Conservation (phyloP, 2,329 filamentous ascomycete species). For the Macrophomina pseudophaseolina region DNA sequence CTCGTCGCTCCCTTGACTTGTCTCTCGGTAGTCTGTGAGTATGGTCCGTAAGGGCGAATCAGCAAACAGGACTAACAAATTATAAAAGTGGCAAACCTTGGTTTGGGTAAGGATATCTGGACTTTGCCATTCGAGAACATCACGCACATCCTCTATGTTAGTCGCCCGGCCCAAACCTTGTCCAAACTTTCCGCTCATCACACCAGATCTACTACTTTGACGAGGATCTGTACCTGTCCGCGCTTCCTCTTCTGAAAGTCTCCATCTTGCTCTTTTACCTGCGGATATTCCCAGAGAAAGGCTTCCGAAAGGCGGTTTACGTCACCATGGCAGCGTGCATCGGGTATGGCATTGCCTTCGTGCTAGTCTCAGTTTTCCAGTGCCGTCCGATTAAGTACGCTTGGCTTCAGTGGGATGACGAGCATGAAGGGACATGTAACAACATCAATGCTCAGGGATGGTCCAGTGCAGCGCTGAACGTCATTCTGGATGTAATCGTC, state of each 20-base stretch:
- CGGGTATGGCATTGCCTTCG: conserved; percentile 33
- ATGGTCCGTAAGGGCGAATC: not conserved
- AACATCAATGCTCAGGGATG: conserved; percentile 41
- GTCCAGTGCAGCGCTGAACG: conserved; percentile 40
- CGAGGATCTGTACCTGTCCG: conserved; percentile 43
- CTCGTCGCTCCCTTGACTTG: conserved; percentile 32
- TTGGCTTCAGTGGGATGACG: conserved; percentile 36
- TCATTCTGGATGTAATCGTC: conserved; percentile 35
- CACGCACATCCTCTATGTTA: conserved; percentile 48
- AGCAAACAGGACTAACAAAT: conserved; percentile 16
- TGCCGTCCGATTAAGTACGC: conserved; percentile 32
- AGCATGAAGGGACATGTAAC: conserved; percentile 37
- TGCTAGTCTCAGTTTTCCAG: conserved; percentile 32
- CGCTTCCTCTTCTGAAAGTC: conserved; percentile 42
- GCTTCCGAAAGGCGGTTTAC: conserved; percentile 35
- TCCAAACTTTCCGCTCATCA: not conserved
- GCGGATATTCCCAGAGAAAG: conserved; percentile 40
- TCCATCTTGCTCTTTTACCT: conserved; percentile 43
- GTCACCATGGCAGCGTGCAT: conserved; percentile 34
- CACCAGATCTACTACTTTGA: conserved; percentile 32
- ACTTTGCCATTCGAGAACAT: conserved; percentile 51
- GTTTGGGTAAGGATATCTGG: conserved; percentile 59
- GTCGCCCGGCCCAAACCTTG: not conserved
- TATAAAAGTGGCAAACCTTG: conserved; percentile 40
- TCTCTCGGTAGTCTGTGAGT: conserved; percentile 29